Base-by-base conservation (phyloP, 106 monocot species). In the Xerophyta viscosa region DNA sequence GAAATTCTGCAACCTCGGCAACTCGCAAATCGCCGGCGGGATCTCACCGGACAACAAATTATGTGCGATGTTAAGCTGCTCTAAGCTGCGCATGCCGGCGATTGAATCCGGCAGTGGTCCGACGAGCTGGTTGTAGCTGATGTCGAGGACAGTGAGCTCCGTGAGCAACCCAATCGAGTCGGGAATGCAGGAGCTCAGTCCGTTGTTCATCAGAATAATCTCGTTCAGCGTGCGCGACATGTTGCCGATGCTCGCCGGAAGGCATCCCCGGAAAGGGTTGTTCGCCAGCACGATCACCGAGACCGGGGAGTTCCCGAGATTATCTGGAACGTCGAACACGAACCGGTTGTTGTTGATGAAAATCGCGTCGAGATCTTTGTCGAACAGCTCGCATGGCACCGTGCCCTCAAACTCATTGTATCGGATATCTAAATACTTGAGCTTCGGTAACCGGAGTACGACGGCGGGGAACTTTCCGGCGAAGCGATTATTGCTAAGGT, bases 201-300 rank as follows among this genome's bases (percentile, higher is more conserved):
- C 78, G 47, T 75, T 82, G 69, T 82, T 78, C 45, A 75, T 26
- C 2, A 87, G 64, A 10, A 87, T 69, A 26, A 87, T 82, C 71
- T 87, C 87, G 60, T 82, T 74, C 8, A 87, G 42, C 15, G 74
- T 83, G 6, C 26, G 61, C 6, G 77, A 67, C 87, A 87, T 87
- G 62, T 82, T 82, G 29, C 74, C 74, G 46, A 91, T 21, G 63
- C 81, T 91, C n/a, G 85, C 74, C 24, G 91, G 91, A 27, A 91
- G 3, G 81, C 46, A 46, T 7, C 46, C 18, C 8, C 20, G 46
- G 46, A 46, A 46, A 7, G 2, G n/a, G 20, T 46, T 46, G 46
- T 46, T 46, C 19, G 46, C 18, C 19, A 46, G 20, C 46, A 46
- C 18, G 46, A 46, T 20, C 18, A 6, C 46, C 19, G 46, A 20